A percentile compares a stretch with the other conserved stretches of the same genome.
phyloP scores from a whole-genome alignment of 1,284 basidiomycete genomes.

The Pisolithus thermaeus region DNA sequence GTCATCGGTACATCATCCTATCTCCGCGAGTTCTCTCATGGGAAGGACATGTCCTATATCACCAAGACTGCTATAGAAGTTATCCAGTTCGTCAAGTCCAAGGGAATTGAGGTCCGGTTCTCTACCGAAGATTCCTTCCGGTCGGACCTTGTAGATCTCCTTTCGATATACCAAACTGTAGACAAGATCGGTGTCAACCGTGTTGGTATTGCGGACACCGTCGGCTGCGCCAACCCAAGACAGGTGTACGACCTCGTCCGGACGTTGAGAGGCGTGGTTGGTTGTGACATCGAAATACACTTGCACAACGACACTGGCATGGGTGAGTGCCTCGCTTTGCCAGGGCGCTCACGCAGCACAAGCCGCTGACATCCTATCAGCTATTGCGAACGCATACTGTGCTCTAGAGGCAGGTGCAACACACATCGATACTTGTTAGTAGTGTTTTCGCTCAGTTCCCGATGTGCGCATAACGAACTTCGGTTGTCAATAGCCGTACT shows the following conservation, averaged over 20 bases:
- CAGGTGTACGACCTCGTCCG: constrained; percentile 99
- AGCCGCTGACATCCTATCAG: constrained; percentile 34
- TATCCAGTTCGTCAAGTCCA: constrained; percentile 99
- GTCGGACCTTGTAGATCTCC: constrained; percentile 96
- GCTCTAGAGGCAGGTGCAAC: constrained; percentile 99
- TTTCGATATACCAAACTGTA: constrained; percentile 99
- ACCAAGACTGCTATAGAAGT: constrained; percentile 99
- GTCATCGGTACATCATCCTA: constrained; percentile 99
- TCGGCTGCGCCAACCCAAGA: constrained; percentile 97
- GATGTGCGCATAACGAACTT: constrained; percentile 2
- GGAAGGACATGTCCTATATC: constrained; percentile 99
- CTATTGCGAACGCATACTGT: constrained; percentile 98
- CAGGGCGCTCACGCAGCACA: constrained; percentile 2
- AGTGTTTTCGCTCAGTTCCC: not conserved
- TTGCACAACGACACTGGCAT: constrained; percentile 98
- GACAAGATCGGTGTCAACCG: constrained; percentile 99
- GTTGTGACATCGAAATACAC: constrained; percentile 97
- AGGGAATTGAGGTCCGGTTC: constrained; percentile 99
- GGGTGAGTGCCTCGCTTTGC: constrained; percentile 38
- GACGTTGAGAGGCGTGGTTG: constrained; percentile 92
- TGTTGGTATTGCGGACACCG: constrained; percentile 98
- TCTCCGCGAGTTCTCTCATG: constrained; percentile 98
- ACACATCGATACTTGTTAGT: constrained; percentile 93
- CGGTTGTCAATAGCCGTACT: constrained; percentile 56
- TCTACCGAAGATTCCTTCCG: constrained; percentile 99